Base-by-base conservation (phyloP, 179 eudicot species). In the Heliamphora pulchella region DNA sequence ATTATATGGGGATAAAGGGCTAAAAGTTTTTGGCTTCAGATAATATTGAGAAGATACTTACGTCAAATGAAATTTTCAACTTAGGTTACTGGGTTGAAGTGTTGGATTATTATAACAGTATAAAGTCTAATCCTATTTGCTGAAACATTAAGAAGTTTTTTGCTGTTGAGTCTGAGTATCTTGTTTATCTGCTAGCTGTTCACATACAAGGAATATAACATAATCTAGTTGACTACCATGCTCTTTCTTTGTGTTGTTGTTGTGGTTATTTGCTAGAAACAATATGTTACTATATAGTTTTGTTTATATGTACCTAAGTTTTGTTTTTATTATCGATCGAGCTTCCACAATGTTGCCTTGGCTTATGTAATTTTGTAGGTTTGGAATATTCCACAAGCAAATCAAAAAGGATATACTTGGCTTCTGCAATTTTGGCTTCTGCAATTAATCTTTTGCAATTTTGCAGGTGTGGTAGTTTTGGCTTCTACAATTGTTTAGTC, bases 321-420 rank as follows among this genome's bases (percentile, higher is more conserved):
- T 71, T 44, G 4, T 57, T 18, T 31, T 43, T 22, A 55, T 39
- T 7, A n/a, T n/a, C n/a, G n/a, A 3, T 75, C 78, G 1, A 47
- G 22, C 46, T 10, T 54, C 59, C 77, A 74, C 3, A n/a, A 57
- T 46, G 9, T 71, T 74, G 47, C 54, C 62, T 78, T 63, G 17
- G 31, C 54, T n/a, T 0, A 13, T n/a, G 46, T 64, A 69, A 78
- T 74, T 17, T 68, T 50, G 15, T 69, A 96, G 99, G 97, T 84
- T 31, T 96, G 99, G 99, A 96, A 87, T n/a, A n/a, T n/a, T 87
- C 93, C 97, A 74, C 90, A 81, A 78, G 90, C 91, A 62, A 91
- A 83, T 88, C 93, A 92, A 85, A 97, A 91, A 46, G 93, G 89
- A 77, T 90, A 87, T 88, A 93, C 99, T 72, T n/a, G n/a, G n/a